Conservation (phyloP, 371 early-diverging fungal genomes). For the Parasitella parasitica region DNA sequence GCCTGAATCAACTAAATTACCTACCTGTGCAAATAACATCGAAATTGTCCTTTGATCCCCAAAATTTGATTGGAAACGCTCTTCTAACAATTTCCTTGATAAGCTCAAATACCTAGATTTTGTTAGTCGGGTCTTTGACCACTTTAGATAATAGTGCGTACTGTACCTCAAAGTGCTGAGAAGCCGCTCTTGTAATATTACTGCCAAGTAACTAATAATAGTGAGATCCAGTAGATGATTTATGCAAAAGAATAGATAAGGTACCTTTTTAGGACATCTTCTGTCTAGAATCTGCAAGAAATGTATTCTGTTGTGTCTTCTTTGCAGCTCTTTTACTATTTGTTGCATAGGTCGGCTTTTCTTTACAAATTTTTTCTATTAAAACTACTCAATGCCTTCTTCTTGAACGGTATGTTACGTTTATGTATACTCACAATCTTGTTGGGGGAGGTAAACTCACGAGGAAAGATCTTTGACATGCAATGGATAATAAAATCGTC, state of each 20-base stretch:
- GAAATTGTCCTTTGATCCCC: conserved; percentile 55
- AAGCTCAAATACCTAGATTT: conserved; percentile 8
- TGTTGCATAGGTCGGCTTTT: not conserved
- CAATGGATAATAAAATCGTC: not conserved
- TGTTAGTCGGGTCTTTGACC: too few relatives aligned
- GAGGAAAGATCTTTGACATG: conserved; percentile 6
- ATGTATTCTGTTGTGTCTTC: not conserved
- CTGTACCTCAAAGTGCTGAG: not conserved
- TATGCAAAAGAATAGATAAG: not conserved
- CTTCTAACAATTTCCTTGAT: conserved; percentile 19
- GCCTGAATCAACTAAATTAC: too few relatives aligned
- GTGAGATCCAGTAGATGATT: too few relatives aligned
- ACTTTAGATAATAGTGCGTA: too few relatives aligned
- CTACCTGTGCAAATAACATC: conserved; percentile 44
- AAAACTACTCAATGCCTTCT: not conserved
- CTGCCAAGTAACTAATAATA: not conserved
- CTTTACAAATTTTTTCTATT: conserved; percentile 10
- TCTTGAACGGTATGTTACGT: not conserved
- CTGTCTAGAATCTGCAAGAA: not conserved
- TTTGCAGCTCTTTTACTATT: not conserved
- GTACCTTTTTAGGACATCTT: conserved; percentile 5
- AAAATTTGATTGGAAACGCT: conserved; percentile 53
- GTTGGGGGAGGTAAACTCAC: conserved; percentile 4
- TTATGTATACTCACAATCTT: not conserved
- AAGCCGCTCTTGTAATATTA: not conserved